Conservation (phyloP, 495 filamentous ascomycete genomes). For the Ramalina intermedia region DNA sequence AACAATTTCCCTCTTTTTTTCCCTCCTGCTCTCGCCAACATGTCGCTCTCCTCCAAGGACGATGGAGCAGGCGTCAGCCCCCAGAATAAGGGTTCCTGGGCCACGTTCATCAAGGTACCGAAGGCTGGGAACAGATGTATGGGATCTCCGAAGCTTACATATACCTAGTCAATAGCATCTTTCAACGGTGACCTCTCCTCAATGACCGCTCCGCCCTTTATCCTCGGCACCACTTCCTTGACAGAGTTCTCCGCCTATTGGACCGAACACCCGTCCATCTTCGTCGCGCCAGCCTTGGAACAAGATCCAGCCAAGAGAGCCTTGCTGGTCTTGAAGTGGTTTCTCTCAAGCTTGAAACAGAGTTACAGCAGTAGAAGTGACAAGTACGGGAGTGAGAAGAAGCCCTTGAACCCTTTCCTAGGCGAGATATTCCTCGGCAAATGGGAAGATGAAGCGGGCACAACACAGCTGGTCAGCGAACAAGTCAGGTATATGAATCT, state of each 20-base stretch:
- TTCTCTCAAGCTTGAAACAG: conserved; percentile 87
- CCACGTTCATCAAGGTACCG: conserved; percentile 37
- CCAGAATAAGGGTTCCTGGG: conserved; percentile 33
- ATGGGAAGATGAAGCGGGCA: conserved; percentile 67
- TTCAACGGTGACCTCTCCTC: conserved; percentile 94
- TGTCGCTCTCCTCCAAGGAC: conserved; percentile 12
- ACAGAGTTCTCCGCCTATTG: conserved; percentile 95
- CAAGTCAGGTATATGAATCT: conserved; percentile 52
- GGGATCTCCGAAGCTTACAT: conserved; percentile 1
- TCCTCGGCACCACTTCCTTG: conserved; percentile 80
- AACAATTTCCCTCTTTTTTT: background rate
- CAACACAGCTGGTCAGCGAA: conserved; percentile 58
- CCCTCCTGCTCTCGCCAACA: background rate
- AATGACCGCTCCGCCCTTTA: conserved; percentile 89
- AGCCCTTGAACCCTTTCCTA: conserved; percentile 82
- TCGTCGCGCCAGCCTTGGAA: conserved; percentile 75
- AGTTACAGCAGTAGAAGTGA: conserved; percentile 86
- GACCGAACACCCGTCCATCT: conserved; percentile 81
- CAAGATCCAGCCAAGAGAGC: conserved; percentile 69
- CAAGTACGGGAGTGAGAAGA: conserved; percentile 90
- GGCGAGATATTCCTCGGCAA: conserved; percentile 84
- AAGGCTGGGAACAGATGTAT: background rate
- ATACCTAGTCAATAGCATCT: conserved; percentile 67
- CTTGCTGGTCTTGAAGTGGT: conserved; percentile 88
- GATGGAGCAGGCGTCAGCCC: conserved; percentile 15